phyloP scores from a whole-genome alignment of 2,329 filamentous ascomycete genomes.

The Trichoderma simmonsii region DNA sequence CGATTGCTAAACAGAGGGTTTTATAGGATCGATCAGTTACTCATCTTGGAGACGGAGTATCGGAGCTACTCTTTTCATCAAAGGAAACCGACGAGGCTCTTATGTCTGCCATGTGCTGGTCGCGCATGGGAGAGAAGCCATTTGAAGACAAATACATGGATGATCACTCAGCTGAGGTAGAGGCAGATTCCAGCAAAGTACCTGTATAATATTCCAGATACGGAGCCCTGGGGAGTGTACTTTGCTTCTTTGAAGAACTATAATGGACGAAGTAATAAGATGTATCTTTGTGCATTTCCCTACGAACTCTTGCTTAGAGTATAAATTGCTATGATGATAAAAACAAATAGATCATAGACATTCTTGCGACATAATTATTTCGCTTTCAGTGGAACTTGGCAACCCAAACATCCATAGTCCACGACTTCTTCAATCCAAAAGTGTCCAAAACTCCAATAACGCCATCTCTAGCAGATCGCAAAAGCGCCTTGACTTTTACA shows the following conservation, averaged over 20 bases:
- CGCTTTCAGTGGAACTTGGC: constrained; percentile 17
- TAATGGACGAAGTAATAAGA: background rate
- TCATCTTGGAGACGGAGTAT: constrained; percentile 42
- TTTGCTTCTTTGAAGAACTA: background rate
- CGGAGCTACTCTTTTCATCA: constrained; percentile 40
- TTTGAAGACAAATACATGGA: constrained; percentile 38
- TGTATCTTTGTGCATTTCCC: background rate
- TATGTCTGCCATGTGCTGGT: constrained; percentile 44
- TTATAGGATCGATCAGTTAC: constrained; percentile 43
- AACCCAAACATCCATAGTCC: constrained; percentile 44
- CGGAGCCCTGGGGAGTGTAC: background rate
- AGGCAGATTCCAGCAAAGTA: background rate
- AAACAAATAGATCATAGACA: background rate
- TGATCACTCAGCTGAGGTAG: background rate
- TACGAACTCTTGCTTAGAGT: background rate
- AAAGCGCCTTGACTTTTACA: constrained; percentile 29
- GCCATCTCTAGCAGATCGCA: constrained; percentile 34
- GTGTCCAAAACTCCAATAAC: constrained; percentile 29
- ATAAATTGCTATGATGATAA: background rate
- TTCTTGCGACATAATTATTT: background rate
- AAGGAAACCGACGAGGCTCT: constrained; percentile 44
- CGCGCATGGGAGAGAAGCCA: constrained; percentile 42
- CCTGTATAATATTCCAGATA: background rate
- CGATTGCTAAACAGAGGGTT: background rate
- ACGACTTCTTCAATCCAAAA: constrained; percentile 31